Base-by-base conservation (phyloP, 139 green algal species). In the Volvox reticuliferus region DNA sequence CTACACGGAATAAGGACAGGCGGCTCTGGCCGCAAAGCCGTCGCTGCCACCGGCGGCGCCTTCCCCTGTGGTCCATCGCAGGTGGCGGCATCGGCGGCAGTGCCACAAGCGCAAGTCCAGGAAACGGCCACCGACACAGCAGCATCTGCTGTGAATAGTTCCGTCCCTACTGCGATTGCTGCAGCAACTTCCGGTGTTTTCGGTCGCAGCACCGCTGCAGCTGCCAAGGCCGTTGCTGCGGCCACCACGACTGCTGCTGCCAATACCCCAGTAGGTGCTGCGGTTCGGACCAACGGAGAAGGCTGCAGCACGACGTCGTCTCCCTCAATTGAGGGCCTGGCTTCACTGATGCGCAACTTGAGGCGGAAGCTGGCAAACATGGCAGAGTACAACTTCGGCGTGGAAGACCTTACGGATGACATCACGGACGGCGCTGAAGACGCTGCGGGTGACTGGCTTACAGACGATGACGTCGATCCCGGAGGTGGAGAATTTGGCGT, bases 241-340 rank as follows among this genome's bases (percentile, higher is more conserved):
- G 24, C 65, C 65, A 12, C 24, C 24, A 73, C 65, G 65, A 2
- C 65, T 73, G 65, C 65, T 24, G 65, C 21, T 30, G 16, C 44
- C 44, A 73, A 24, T 73, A 30, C 65, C 65, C 65, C 65, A 73
- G 65, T 24, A 28, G 65, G 44, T 55, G 44, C 44, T 55, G 44
- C 44, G 5, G 44, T 55, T 55, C 44, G 67, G 20, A 65, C 44
- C 82, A 55, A 12, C 19, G 82, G 26, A 9, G 63, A 55, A 35
- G 21, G 21, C 22, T 13, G 26, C 67, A 80, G 67, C 67, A 68
- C 3, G 19, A 28, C 30, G 18, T 73, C 37, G 26, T 82, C 85
- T 0, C 26, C 85, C 18, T 89, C 85, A 0, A 35, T 89, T 18
- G 85, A 89, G 69, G 69, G 85, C 5, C 85, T 89, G 17, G 85